Evolutionary conservation across 2,329 filamentous ascomycete species (phyloP).

Genomic region (Didymella keratinophila): DNA sequence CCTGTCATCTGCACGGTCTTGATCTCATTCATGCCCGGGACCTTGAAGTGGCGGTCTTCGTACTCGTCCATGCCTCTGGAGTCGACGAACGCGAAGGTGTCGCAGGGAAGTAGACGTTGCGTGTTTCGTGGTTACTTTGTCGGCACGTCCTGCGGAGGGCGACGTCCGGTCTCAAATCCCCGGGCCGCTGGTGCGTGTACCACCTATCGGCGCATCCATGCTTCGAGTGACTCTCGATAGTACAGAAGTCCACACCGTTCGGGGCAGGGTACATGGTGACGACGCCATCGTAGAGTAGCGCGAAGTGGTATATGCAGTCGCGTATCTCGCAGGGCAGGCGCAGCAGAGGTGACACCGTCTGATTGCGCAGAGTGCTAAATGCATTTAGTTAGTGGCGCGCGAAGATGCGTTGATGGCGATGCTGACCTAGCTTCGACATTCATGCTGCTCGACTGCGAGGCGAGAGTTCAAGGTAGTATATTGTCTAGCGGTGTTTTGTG

Average conservation of each 20-base stretch:
- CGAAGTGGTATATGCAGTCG: not conserved
- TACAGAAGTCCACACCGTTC: not conserved
- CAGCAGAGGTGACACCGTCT: not conserved
- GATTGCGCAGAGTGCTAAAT: not conserved
- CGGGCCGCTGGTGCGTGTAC: not conserved
- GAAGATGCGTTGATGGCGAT: not conserved
- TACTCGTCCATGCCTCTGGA: not conserved
- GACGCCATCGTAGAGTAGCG: not conserved
- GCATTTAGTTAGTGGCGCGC: not conserved
- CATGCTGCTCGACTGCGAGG: not conserved
- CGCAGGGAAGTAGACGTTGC: not conserved
- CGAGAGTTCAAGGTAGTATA: not conserved
- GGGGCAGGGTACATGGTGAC: not conserved
- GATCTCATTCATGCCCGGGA: not conserved
- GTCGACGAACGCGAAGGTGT: not conserved
- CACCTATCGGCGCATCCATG: not conserved
- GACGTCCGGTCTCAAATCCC: not conserved
- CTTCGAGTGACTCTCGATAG: not conserved
- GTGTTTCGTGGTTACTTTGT: not conserved
- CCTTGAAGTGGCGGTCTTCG: not conserved
- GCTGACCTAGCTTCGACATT: not conserved
- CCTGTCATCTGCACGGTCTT: not conserved
- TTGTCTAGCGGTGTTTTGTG: not conserved
- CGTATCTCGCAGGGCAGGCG: not conserved
- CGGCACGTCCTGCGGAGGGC: not conserved